Percentiles rank a stretch among this genome's conserved stretches.
Conservation (phyloP, 2,329 filamentous ascomycete species). For the Aureobasidium sp. region DNA sequence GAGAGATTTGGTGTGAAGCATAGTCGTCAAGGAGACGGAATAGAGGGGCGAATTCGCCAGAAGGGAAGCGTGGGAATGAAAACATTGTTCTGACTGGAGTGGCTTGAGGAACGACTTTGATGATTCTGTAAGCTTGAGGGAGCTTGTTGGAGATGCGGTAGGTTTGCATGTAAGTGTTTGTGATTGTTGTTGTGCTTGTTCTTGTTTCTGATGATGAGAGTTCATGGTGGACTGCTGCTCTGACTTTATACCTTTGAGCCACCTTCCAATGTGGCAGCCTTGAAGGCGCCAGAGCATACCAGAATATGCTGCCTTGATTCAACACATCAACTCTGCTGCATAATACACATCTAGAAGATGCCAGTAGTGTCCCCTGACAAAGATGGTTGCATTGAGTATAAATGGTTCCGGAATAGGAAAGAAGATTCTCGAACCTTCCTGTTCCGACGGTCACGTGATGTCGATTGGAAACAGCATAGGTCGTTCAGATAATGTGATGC, state of each 20-base stretch:
- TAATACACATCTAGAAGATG: slow-evolving; percentile 4
- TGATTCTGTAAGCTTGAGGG: slow-evolving; percentile 26
- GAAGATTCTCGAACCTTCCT: slow-evolving; percentile 16
- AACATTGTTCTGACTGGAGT: slow-evolving; percentile 29
- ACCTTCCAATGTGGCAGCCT: background rate
- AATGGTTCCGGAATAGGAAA: slow-evolving; percentile 31
- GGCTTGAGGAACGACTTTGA: slow-evolving; percentile 21
- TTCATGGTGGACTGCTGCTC: background rate
- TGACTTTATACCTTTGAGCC: slow-evolving; percentile 11
- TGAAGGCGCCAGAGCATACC: background rate
- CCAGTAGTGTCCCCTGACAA: slow-evolving; percentile 9
- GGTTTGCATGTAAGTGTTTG: slow-evolving; percentile 23
- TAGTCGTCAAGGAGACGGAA: slow-evolving; percentile 45
- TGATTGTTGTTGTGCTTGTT: slow-evolving; percentile 17
- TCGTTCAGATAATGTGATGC: background rate
- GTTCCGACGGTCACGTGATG: background rate
- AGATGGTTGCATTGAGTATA: slow-evolving; percentile 25
- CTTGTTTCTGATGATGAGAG: slow-evolving; percentile 23
- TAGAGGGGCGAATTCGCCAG: slow-evolving; percentile 33
- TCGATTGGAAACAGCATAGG: background rate
- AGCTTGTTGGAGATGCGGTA: slow-evolving; percentile 23
- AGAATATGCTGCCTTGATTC: slow-evolving; percentile 1
- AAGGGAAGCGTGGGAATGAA: slow-evolving; percentile 28
- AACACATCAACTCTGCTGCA: background rate
- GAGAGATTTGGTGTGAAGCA: slow-evolving; percentile 28